Evolutionary conservation across 495 filamentous ascomycete species (phyloP).

Genomic region (Neurospora sp.): DNA sequence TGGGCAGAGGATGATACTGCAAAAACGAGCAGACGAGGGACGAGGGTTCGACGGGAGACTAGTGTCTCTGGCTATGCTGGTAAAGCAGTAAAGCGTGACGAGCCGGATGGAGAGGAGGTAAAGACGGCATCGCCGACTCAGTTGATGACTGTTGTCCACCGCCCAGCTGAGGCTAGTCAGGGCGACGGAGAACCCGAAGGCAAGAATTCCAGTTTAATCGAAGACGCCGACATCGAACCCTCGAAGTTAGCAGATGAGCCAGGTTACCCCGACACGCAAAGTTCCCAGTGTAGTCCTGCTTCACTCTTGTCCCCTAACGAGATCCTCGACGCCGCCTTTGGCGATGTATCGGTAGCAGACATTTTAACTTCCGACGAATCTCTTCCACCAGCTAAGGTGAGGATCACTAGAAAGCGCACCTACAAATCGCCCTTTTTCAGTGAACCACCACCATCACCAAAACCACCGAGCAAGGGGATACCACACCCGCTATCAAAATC

Average conservation of each 20-base stretch:
- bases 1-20: conserved; percentile 2
- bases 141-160: background rate
- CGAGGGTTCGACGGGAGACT: background rate
- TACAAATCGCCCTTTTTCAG: conserved; percentile 35
- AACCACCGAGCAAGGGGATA: background rate
- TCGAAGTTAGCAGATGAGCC: background rate
- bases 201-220: background rate
- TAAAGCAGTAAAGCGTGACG: background rate
- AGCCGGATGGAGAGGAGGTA: background rate
- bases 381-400: conserved; percentile 5
- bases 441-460: conserved; percentile 5
- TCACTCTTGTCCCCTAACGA: background rate
- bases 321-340: background rate
- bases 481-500: conserved; percentile 6
- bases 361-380: background rate
- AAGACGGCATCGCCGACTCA: background rate
- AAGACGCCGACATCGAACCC: background rate
- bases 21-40: background rate
- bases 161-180: background rate
- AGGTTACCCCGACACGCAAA: background rate
- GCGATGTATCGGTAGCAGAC: background rate
- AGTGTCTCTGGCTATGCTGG: background rate
- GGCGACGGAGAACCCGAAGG: background rate
- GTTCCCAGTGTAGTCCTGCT: background rate
- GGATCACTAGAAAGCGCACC: background rate